Evolutionary conservation across 768 basidiomycete species (phyloP).

Genomic region (Punctularia strigosozonata): DNA sequence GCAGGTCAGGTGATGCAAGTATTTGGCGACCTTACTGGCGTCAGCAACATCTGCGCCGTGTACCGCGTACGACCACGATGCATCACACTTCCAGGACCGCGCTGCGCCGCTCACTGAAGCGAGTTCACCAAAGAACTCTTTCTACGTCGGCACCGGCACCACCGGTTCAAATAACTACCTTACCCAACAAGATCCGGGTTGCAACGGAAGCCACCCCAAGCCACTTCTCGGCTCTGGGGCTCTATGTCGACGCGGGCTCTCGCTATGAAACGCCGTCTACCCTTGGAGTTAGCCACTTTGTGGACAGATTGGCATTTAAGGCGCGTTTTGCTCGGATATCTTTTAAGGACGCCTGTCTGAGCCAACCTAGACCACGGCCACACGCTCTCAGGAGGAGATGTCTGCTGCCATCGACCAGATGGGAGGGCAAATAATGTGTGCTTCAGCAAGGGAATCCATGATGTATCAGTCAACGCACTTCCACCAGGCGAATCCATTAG

Average conservation of each 20-base stretch:
- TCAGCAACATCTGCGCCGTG: no score
- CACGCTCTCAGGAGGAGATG: constrained; percentile 69
- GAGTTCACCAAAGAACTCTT: not conserved
- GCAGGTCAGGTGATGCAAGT: no score
- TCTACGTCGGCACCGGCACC: constrained; percentile 6
- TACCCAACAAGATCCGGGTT: constrained; percentile 86
- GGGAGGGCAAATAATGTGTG: constrained; percentile 87
- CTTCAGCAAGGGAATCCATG: constrained; percentile 86
- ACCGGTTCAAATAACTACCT: constrained; percentile 60
- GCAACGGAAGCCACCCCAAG: constrained; percentile 86
- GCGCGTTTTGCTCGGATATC: constrained; percentile 30
- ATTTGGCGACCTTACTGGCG: no score
- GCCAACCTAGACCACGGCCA: constrained; percentile 51
- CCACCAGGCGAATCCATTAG: constrained; percentile 67
- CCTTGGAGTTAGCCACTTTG: constrained; percentile 80
- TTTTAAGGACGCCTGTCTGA: constrained; percentile 3
- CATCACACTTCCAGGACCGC: no score
- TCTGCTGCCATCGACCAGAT: constrained; percentile 66
- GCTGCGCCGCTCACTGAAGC: no score
- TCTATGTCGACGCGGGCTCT: constrained; percentile 90
- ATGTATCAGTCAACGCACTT: constrained; percentile 98
- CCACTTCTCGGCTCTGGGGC: constrained; percentile 88
- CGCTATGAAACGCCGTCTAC: constrained; percentile 70
- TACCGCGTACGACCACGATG: no score
- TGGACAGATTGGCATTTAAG: constrained; percentile 97